These are phyloP conservation scores for Eimeria zaria DNA, from an alignment of 169 alveolate species.

Conservation along the genomic window DNA sequence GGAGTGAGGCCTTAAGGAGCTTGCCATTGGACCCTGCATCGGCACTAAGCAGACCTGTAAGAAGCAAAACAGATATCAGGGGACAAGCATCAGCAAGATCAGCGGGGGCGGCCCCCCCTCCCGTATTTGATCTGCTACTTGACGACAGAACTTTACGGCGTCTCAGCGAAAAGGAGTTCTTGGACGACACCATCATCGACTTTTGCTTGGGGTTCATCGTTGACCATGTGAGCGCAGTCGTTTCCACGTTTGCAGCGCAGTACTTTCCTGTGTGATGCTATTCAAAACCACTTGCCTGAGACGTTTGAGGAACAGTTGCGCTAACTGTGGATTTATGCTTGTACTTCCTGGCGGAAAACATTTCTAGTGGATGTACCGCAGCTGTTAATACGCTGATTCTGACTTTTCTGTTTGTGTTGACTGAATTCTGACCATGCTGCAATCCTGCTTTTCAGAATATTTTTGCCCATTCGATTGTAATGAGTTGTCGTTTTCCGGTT, in stretches of 20 bases:
- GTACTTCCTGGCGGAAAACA: not conserved
- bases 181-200: constrained; percentile 82
- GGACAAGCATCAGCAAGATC: not conserved
- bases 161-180: constrained; percentile 65
- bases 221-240: constrained; percentile 56
- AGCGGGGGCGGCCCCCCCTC: constrained; percentile 38
- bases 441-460: not conserved
- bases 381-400: not conserved
- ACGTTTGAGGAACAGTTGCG: not conserved
- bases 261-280: too few species aligned
- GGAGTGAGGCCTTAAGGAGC: not conserved
- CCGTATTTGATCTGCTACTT: constrained; percentile 60
- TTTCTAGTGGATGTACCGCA: not conserved
- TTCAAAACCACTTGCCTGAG: not conserved
- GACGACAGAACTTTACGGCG: constrained; percentile 74
- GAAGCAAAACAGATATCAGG: not conserved
- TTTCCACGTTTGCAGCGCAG: not conserved
- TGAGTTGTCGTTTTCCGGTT: not conserved
- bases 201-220: constrained; percentile 79
- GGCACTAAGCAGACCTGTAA: not conserved
- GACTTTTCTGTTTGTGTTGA: not conserved
- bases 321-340: not conserved
- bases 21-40: not conserved
- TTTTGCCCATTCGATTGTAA: not conserved
- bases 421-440: not conserved